These are phyloP conservation scores for Neophaeococcomyces mojaviensis DNA, from an alignment of 2,329 filamentous ascomycete genomes.

Conservation along the genomic window DNA sequence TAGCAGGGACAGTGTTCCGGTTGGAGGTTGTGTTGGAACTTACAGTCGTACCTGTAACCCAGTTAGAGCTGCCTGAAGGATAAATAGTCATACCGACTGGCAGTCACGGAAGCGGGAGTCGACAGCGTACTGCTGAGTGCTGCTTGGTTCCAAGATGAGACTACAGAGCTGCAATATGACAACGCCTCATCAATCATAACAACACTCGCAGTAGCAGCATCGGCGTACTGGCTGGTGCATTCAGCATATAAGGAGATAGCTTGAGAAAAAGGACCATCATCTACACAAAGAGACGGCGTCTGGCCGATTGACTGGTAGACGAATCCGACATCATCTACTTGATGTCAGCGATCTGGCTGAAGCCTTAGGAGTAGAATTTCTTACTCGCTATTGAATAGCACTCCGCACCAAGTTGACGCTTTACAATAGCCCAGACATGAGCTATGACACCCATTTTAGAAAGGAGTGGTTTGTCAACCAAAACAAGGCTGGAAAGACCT, in stretches of 20 bases:
- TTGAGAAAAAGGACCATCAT: not conserved
- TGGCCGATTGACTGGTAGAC: not conserved
- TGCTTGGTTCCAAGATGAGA: not conserved
- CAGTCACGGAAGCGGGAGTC: not conserved
- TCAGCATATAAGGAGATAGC: not conserved
- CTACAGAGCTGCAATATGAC: not conserved
- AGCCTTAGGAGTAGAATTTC: not conserved
- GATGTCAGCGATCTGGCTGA: not conserved
- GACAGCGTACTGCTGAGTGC: not conserved
- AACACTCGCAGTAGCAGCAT: not conserved
- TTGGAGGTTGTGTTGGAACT: not conserved
- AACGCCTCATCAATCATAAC: not conserved
- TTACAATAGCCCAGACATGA: not conserved
- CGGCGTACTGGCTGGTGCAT: not conserved
- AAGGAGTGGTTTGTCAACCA: too few species aligned
- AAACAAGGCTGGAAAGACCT: too few species aligned
- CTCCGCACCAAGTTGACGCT: not conserved
- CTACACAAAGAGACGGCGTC: not conserved
- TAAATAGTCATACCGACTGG: not conserved
- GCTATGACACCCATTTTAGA: not conserved
- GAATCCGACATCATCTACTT: not conserved
- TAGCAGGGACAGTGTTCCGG: not conserved
- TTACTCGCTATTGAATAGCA: not conserved
- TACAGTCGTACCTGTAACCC: not conserved
- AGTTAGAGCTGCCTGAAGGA: too few species aligned